Evolutionary conservation across 1,284 basidiomycete species (phyloP), one percentile per base, ranked within the genome.

Genomic region (Ceratobasidium sp.): DNA sequence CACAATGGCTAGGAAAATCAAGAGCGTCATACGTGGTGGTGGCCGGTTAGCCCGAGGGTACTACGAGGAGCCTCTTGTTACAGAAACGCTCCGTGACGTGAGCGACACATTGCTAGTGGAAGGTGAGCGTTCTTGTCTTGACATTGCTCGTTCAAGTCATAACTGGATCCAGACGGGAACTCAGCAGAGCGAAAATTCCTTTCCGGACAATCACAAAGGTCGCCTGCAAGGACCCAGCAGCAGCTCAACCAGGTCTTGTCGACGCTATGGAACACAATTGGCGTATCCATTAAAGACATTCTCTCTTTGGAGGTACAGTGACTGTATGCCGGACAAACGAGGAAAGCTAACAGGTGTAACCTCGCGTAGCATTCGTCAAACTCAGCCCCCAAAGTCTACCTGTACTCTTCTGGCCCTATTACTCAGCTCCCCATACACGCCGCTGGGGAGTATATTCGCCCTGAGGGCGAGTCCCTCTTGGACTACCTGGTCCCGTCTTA

Each of bases 401-500:
- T 64, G 7, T 64, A 64, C 27, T 43, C 62, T 13, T 46, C 62
- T n/a, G 62, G 62, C 14, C 29, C 43, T 11, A 43, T 64, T 11
- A 49, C 62, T 22, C 41, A 51, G 14, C 41, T 64, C 16, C 62
- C 62, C 29, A 64, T 64, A 43, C 62, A 64, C n/a, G 62, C 62
- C 16, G 41, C 62, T n/a, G 62, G 62, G 11, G 62, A 48, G 24
- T 49, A 51, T n/a, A 34, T 24, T 7, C 41, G 43, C 27, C 16
- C 41, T 19, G 43, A 27, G 9, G 29, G 62, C 24, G 62, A 64
- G 5, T 39, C 62, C 5, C 62, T 64, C 46, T 34, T 64, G 27
- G 62, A 64, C 16, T 64, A 64, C 29, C 22, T 64, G 27, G 27
- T n/a, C n/a, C 62, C 62, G 27, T 64, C 62, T 29, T 64, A 64